Conservation (phyloP, 768 basidiomycete species). For the Mycena vulgaris region DNA sequence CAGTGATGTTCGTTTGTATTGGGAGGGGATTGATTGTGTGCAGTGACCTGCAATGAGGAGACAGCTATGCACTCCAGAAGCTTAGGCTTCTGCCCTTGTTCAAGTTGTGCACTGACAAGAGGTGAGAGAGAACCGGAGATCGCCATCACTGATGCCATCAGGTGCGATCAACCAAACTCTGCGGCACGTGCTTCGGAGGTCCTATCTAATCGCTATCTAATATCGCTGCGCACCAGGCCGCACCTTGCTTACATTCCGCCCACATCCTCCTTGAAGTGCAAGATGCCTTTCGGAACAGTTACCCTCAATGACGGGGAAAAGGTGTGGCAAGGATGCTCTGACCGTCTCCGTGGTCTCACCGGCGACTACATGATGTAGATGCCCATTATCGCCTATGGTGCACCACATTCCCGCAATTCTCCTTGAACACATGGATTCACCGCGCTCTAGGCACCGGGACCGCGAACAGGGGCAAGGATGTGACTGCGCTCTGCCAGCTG, state of each 20-base stretch:
- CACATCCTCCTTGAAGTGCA: neutral
- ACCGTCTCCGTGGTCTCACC: neutral
- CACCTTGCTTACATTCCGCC: neutral
- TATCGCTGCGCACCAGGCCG: no score
- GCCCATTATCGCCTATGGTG: constrained; percentile 71
- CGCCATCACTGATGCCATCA: no score
- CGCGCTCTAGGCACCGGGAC: constrained; percentile 60
- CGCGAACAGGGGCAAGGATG: constrained; percentile 61
- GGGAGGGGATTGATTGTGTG: neutral
- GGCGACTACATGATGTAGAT: constrained; percentile 56
- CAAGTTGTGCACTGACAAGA: no score
- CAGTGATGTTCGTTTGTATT: neutral
- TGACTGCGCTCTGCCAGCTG: constrained; percentile 67
- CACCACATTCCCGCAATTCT: neutral
- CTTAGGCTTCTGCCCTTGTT: no score
- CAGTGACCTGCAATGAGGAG: no score
- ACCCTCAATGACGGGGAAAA: constrained; percentile 36
- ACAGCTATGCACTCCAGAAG: no score
- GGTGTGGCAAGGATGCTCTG: neutral
- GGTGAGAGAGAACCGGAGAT: no score
- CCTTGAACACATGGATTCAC: neutral
- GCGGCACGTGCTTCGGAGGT: no score
- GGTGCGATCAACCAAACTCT: no score
- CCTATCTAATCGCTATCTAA: no score
- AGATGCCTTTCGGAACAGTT: constrained; percentile 26